Base-by-base conservation (phyloP, 495 filamentous ascomycete genomes). In the Aspergillus egyptiacus region DNA sequence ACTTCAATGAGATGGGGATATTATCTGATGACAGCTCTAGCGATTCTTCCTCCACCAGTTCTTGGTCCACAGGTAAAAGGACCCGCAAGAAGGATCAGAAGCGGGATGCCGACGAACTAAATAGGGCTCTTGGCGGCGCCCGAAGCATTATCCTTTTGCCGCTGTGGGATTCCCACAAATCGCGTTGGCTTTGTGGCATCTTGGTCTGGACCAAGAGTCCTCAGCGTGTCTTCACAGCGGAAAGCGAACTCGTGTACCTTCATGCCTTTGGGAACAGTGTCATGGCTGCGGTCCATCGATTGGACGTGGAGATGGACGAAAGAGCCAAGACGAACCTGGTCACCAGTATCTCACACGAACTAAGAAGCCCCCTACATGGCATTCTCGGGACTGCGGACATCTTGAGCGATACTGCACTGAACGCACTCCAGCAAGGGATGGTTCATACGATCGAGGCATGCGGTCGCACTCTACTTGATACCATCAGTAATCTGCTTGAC, bases 301-400 rank as follows among this genome's bases (percentile, higher is more conserved):
- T 85, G 8, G 72, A 77, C 44, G 68, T 69, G 0, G 68, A 71
- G 35, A 47, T 58, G 36, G 69, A 74, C 6, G 71, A 79, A 35
- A 68, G 63, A 46, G 73, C 75, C 28, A 87, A 89, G 55, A 73
- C 76, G 5, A 81, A 81, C 39, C 78, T 87, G 39, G 78, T 89
- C 30, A 82, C 78, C 3, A 84, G 78, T 30, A 81, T 89, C 20
- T 81, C 78, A 2, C 85, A 89, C 52, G 85, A 89, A 54, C 68
- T 87, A 11, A 71, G 85, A 10, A 81, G 71, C 2, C 85, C 85
- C 1, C 59, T 89, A 11, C 82, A 86, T 56, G 83, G 81, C 1
- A 82, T 85, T 33, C 50, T 85, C 0, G 79, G 77, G 0, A 79
- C 72, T 39, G 72, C 77, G 6, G 82, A 87, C 52, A 74, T 89